Evolutionary conservation across 176 grass and related monocot species (phyloP).

Genomic region (Phragmites australis): DNA sequence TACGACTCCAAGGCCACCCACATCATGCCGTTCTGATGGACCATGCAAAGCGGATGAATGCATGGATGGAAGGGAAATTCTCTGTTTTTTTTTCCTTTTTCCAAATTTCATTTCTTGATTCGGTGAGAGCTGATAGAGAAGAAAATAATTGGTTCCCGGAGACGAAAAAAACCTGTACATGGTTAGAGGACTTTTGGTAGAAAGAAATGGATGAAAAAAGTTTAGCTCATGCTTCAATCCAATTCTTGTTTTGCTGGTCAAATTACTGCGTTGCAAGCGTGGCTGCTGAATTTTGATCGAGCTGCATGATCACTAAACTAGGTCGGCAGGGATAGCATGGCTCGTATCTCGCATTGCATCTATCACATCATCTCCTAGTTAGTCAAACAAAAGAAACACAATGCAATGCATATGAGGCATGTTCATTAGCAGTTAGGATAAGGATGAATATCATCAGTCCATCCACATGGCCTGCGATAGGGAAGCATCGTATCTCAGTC

Average conservation of each 20-base stretch:
- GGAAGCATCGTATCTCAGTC: conserved; percentile 1
- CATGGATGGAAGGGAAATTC: conserved; percentile 4
- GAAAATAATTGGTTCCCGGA: conserved; percentile 17
- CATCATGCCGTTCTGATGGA: conserved; percentile 76
- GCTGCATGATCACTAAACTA: not conserved
- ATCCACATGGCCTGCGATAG: not conserved
- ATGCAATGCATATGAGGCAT: not conserved
- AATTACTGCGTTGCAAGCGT: not conserved
- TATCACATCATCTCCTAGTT: not conserved
- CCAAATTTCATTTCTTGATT: conserved; percentile 24
- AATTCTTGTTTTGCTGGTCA: not conserved
- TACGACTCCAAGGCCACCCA: conserved; percentile 86
- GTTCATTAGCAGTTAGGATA: conserved; percentile 2
- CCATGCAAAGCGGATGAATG: not conserved
- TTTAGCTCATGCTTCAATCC: not conserved
- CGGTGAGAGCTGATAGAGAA: conserved; percentile 25
- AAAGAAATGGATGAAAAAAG: not conserved
- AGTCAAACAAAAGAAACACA: not conserved
- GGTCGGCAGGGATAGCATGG: not conserved
- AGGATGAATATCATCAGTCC: not conserved
- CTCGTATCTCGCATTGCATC: not conserved
- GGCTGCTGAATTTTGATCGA: not conserved
- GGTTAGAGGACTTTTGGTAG: conserved; percentile 31
- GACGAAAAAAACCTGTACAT: conserved; percentile 24
- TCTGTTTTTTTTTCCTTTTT: not conserved